These are phyloP conservation scores for Chlorella variabilis DNA, from an alignment of 163 green algal genomes.

Conservation along the genomic window DNA sequence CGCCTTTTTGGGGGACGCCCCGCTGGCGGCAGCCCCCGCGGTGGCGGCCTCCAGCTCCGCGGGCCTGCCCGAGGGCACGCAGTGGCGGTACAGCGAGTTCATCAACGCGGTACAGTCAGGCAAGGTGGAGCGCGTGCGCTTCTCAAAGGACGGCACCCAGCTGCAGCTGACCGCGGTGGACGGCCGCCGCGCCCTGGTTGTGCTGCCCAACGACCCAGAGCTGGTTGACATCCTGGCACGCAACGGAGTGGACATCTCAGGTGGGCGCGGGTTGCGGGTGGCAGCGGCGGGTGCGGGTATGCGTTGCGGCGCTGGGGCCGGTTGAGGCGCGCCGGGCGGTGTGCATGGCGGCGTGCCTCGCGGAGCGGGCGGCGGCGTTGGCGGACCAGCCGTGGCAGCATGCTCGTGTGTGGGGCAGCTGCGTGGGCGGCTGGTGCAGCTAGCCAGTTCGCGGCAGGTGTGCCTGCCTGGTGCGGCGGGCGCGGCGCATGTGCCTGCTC, in stretches of 20 bases:
- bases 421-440: too few relatives aligned
- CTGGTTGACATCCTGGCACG: conserved; percentile 97
- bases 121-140: conserved; percentile 99
- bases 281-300: too few relatives aligned
- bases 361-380: too few relatives aligned
- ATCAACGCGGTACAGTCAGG: conserved; percentile 88
- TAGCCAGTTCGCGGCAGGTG: too few relatives aligned
- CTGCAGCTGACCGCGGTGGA: conserved; percentile 88
- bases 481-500: too few relatives aligned
- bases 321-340: background rate
- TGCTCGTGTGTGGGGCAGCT: too few relatives aligned
- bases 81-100: conserved; percentile 99
- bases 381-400: too few relatives aligned
- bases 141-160: conserved; percentile 96
- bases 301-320: background rate
- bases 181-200: conserved; percentile 86
- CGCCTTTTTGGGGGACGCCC: conserved; percentile 17
- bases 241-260: conserved; percentile 97
- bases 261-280: background rate
- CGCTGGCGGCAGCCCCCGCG: background rate
- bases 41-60: conserved; percentile 28
- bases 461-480: too few relatives aligned
- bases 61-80: conserved; percentile 90
- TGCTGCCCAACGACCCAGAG: conserved; percentile 98
- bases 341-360: too few relatives aligned